A percentile compares a stretch with the other conserved stretches of the same genome.
phyloP scores from a whole-genome alignment of 2,329 filamentous ascomycete species.

The Epichloe hybrida region DNA sequence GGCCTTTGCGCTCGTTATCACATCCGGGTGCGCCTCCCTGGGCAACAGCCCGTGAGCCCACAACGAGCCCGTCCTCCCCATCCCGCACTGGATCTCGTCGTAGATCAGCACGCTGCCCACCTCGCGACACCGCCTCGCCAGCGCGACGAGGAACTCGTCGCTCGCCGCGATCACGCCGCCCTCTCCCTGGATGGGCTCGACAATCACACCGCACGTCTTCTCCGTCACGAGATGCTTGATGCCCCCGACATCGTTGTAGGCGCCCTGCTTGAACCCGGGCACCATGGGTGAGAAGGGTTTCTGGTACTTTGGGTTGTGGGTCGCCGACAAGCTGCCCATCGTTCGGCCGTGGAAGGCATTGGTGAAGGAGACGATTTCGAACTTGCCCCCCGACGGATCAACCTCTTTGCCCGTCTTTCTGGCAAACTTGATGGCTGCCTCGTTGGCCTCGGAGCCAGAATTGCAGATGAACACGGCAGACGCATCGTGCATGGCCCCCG shows the following conservation, averaged over 20 bases:
- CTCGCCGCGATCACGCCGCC: constrained; percentile 79
- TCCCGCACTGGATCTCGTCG: constrained; percentile 94
- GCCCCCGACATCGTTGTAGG: constrained; percentile 65
- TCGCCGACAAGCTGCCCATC: constrained; percentile 90
- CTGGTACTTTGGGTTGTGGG: constrained; percentile 96
- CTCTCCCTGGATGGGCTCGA: constrained; percentile 96
- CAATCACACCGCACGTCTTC: constrained; percentile 82
- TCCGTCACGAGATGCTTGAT: constrained; percentile 66
- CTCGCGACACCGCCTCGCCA: constrained; percentile 73
- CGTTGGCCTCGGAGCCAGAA: constrained; percentile 92
- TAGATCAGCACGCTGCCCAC: constrained; percentile 84
- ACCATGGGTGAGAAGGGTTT: constrained; percentile 90
- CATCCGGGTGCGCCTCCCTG: constrained; percentile 76
- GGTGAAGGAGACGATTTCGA: constrained; percentile 80
- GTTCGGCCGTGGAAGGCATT: constrained; percentile 93
- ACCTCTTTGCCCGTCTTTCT: constrained; percentile 73
- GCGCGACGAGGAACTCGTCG: constrained; percentile 67
- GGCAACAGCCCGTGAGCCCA: constrained; percentile 78
- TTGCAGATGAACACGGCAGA: constrained; percentile 85
- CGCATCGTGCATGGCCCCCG: constrained; percentile 71
- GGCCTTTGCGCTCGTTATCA: constrained; percentile 89
- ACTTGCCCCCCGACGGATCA: constrained; percentile 59
- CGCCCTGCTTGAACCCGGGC: constrained; percentile 79
- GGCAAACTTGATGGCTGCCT: constrained; percentile 94
- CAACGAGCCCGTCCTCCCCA: constrained; percentile 72